Conservation (phyloP, 1,139 yeast species). For the Candida labiduridarum region DNA sequence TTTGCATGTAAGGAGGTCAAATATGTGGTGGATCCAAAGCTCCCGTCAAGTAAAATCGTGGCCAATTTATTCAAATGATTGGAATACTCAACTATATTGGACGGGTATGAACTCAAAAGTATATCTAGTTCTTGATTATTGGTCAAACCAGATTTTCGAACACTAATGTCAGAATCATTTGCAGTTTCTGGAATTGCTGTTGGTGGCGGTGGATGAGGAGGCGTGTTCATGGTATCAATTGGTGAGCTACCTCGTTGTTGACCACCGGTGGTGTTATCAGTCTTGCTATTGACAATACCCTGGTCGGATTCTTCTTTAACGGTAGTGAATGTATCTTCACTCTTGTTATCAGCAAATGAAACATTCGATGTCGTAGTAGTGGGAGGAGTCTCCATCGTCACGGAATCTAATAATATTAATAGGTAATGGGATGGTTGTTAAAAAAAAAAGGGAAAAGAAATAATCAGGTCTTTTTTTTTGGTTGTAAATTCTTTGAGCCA, state of each 20-base stretch:
- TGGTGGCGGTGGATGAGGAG: not conserved
- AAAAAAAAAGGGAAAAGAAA: not conserved
- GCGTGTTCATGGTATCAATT: not conserved
- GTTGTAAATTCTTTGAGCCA: not conserved
- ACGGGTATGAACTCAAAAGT: constrained; percentile 32
- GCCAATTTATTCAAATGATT: constrained; percentile 41
- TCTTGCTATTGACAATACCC: not conserved
- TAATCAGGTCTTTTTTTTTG: not conserved
- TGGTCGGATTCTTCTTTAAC: not conserved
- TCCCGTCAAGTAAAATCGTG: constrained; percentile 28
- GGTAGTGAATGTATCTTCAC: not conserved
- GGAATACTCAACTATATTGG: constrained; percentile 36
- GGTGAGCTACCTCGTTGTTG: not conserved
- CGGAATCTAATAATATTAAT: not conserved
- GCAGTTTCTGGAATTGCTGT: not conserved
- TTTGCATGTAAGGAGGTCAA: constrained; percentile 25
- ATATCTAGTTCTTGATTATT: constrained; percentile 32
- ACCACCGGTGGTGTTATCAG: not conserved
- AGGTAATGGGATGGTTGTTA: not conserved
- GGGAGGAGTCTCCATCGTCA: constrained; percentile 1
- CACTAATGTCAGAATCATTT: not conserved
- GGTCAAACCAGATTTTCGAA: constrained; percentile 13
- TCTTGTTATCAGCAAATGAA: not conserved
- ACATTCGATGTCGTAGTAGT: not conserved
- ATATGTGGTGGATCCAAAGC: constrained; percentile 18